Evolutionary conservation across 768 basidiomycete genomes (phyloP), one percentile per base, ranked within the genome.

Genomic region (Tephrocybe sp.): DNA sequence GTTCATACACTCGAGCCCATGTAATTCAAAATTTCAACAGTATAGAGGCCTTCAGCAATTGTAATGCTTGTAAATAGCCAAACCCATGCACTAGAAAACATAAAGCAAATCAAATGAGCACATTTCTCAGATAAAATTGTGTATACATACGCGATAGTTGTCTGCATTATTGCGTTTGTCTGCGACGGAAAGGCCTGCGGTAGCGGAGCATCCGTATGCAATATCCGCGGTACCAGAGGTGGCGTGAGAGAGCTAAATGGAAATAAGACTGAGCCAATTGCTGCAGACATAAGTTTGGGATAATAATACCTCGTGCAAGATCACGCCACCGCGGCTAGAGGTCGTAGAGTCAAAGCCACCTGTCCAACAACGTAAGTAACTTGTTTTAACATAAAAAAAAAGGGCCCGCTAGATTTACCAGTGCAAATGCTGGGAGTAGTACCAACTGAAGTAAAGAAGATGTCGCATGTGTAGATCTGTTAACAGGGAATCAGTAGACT

Each of bases 1-100:
- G n/a, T n/a, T n/a, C n/a, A n/a, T n/a, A n/a, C n/a, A n/a, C n/a
- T n/a, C n/a, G n/a, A n/a, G n/a, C n/a, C n/a, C n/a, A n/a, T n/a
- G n/a, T n/a, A n/a, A n/a, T n/a, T n/a, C n/a, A n/a, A n/a, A n/a
- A n/a, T n/a, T n/a, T n/a, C n/a, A n/a, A n/a, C n/a, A n/a, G n/a
- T n/a, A n/a, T n/a, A n/a, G n/a, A n/a, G n/a, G n/a, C 25, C 15
- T 21, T 47, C 18, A 51, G 33, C 50, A 51, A 19, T 45, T 45
- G 42, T 51, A 51, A 38, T 46, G 50, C 45, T 46, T 45, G 29
- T 46, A 52, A 38, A 52, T 47, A 19, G 51, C 45, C 40, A 47
- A 38, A 19, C 39, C 51, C 45, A 47, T 42, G 45, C 51, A 52
- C 51, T 52, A n/a, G n/a, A 34, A 34, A 29, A 5, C 11, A 31